A percentile compares a stretch with the other conserved stretches of the same genome.
Evolutionary conservation across 148 eudicot genomes (phyloP).

Genomic region (Fagopyrum tataricum): DNA sequence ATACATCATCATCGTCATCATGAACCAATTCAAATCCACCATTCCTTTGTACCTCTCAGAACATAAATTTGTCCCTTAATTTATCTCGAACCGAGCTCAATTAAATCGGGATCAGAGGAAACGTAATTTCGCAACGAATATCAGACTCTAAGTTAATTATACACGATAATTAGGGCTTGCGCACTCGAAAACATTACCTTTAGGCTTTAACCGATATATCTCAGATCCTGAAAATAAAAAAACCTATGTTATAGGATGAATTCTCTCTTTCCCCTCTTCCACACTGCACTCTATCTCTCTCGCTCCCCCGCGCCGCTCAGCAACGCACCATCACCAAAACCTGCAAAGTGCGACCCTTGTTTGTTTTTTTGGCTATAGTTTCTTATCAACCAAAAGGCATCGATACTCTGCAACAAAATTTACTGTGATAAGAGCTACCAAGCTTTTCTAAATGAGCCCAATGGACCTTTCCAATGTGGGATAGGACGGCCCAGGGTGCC

Average conservation of each 20-base stretch:
- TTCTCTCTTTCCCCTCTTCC: slow-evolving; percentile 16
- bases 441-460: background rate
- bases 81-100: background rate
- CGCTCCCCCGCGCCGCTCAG: slow-evolving; percentile 19
- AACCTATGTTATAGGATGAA: background rate
- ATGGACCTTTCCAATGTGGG: background rate
- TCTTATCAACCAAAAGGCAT: background rate
- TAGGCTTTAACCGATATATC: slow-evolving; percentile 6
- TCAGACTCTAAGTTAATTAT: slow-evolving; percentile 2
- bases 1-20: slow-evolving; percentile 44
- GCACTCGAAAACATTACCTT: slow-evolving; percentile 23
- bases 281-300: slow-evolving; percentile 2
- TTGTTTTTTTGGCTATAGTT: background rate
- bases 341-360: slow-evolving; percentile 6
- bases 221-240: slow-evolving; percentile 7
- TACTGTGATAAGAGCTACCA: background rate
- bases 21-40: slow-evolving; percentile 31
- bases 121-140: background rate
- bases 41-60: background rate
- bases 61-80: background rate
- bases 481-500: background rate
- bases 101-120: slow-evolving; percentile 5
- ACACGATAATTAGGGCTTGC: background rate
- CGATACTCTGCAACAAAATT: background rate
- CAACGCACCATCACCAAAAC: slow-evolving; percentile 3